A percentile compares a stretch with the other conserved stretches of the same genome.
Conservation (phyloP, 2,329 filamentous ascomycete genomes). For the Albifimbria verrucaria region DNA sequence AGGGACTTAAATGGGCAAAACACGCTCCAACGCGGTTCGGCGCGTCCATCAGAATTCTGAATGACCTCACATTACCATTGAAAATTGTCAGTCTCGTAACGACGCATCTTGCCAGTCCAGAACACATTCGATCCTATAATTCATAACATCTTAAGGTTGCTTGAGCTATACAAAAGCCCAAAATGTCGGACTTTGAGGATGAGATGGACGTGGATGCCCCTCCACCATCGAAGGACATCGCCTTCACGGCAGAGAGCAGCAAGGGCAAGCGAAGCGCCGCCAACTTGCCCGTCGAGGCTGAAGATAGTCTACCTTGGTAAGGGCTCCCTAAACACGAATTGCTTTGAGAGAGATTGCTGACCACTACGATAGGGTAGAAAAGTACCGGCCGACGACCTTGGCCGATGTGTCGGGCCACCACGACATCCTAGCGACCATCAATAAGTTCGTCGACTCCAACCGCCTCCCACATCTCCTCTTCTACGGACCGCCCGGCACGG, state of each 20-base stretch:
- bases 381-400: slow-evolving; percentile 86
- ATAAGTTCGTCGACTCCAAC: slow-evolving; percentile 94
- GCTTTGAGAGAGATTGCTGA: not conserved
- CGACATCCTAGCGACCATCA: slow-evolving; percentile 95
- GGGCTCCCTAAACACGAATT: slow-evolving; percentile 8
- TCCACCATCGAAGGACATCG: slow-evolving; percentile 43
- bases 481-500: slow-evolving; percentile 96
- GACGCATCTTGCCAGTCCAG: too few relatives aligned
- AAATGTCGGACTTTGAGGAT: slow-evolving; percentile 59
- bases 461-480: slow-evolving; percentile 92
- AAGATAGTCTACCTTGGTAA: slow-evolving; percentile 91
- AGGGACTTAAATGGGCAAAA: slow-evolving; percentile 21
- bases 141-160: too few relatives aligned
- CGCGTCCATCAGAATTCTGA: slow-evolving; percentile 27
- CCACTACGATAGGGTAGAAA: slow-evolving; percentile 71
- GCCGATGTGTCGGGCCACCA: slow-evolving; percentile 94
- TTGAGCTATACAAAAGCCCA: too few relatives aligned
- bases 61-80: slow-evolving; percentile 17
- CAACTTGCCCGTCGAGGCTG: slow-evolving; percentile 88
- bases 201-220: slow-evolving; percentile 60
- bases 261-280: slow-evolving; percentile 93
- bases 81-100: too few relatives aligned
- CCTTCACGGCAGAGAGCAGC: slow-evolving; percentile 71
- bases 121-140: too few relatives aligned
- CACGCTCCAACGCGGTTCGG: slow-evolving; percentile 26